These are phyloP conservation scores for Panellus pusillus DNA, from an alignment of 768 basidiomycete genomes.

Conservation along the genomic window DNA sequence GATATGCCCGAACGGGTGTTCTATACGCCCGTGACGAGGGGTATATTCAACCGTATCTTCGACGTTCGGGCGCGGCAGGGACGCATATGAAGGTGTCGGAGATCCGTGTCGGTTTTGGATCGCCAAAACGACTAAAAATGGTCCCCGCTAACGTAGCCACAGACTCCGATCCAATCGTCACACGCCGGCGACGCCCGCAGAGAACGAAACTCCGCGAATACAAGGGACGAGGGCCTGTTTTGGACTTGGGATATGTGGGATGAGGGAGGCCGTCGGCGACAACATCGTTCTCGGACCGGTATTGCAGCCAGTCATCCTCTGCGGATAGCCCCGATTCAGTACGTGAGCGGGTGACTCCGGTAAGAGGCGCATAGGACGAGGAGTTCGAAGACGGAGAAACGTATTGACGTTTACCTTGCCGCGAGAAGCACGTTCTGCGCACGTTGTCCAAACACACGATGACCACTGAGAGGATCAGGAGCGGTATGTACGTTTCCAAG, in stretches of 20 bases:
- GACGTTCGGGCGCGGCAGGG: constrained; percentile 28
- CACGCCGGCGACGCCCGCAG: constrained; percentile 22
- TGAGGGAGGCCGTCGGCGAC: constrained; percentile 6
- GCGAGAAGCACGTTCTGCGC: constrained; percentile 15
- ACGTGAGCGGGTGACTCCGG: constrained; percentile 7
- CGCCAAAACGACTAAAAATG: constrained; percentile 6
- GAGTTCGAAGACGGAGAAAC: not conserved
- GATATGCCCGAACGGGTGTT: constrained; percentile 26
- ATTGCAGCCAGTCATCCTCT: constrained; percentile 13
- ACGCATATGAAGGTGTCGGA: constrained; percentile 34
- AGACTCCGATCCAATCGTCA: constrained; percentile 14
- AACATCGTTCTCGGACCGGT: constrained; percentile 7
- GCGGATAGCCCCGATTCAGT: constrained; percentile 1
- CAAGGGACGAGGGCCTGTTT: constrained; percentile 3
- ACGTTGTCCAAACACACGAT: constrained; percentile 36
- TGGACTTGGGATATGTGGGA: not conserved
- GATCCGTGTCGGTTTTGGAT: constrained; percentile 5
- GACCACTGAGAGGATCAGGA: constrained; percentile 59
- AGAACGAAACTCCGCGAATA: constrained; percentile 18
- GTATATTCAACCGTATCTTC: constrained; percentile 40
- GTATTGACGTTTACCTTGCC: constrained; percentile 1
- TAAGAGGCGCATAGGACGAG: constrained; percentile 7
- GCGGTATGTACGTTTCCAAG: constrained; percentile 68
- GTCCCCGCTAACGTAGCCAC: not conserved
- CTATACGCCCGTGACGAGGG: constrained; percentile 30